These are phyloP conservation scores for Cryptococcus neoformans DNA, from an alignment of 1,284 basidiomycete species.

Conservation along the genomic window DNA sequence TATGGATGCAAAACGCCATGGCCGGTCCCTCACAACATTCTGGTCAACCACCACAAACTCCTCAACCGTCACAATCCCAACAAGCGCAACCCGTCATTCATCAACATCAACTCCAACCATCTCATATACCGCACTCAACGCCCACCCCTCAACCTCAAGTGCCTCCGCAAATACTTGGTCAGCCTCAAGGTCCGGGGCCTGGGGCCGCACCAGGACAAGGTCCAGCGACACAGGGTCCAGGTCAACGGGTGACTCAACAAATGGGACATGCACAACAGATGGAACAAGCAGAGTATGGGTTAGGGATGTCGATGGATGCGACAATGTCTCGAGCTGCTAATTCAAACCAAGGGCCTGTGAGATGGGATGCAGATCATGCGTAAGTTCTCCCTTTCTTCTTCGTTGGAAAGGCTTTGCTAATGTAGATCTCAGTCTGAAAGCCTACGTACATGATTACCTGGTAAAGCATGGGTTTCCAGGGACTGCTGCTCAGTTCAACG, in stretches of 20 bases:
- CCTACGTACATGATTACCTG: conserved; percentile 48
- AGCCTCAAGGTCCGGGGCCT: neutral
- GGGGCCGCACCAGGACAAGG: neutral
- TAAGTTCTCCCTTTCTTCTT: conserved; percentile 19
- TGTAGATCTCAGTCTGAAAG: conserved; percentile 29
- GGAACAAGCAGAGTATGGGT: neutral
- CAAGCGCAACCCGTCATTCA: conserved; percentile 6
- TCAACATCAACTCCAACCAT: conserved; percentile 17
- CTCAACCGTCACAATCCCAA: conserved; percentile 12
- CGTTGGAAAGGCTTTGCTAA: no score
- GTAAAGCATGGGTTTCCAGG: conserved; percentile 38
- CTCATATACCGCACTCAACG: neutral
- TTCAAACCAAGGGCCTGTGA: conserved; percentile 13
- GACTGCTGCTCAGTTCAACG: conserved; percentile 40
- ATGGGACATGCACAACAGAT: neutral
- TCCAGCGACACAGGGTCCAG: conserved; percentile 6
- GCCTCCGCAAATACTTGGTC: neutral
- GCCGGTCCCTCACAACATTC: conserved; percentile 18
- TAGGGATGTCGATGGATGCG: conserved; percentile 1
- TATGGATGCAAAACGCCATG: conserved; percentile 2
- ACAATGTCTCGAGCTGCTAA: conserved; percentile 23
- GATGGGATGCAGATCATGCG: conserved; percentile 37
- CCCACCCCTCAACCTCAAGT: neutral
- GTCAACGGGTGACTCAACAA: conserved; percentile 1
- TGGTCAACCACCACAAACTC: conserved; percentile 6